Base-by-base conservation (phyloP, 768 basidiomycete genomes). In the Tricholoma furcatifolium region DNA sequence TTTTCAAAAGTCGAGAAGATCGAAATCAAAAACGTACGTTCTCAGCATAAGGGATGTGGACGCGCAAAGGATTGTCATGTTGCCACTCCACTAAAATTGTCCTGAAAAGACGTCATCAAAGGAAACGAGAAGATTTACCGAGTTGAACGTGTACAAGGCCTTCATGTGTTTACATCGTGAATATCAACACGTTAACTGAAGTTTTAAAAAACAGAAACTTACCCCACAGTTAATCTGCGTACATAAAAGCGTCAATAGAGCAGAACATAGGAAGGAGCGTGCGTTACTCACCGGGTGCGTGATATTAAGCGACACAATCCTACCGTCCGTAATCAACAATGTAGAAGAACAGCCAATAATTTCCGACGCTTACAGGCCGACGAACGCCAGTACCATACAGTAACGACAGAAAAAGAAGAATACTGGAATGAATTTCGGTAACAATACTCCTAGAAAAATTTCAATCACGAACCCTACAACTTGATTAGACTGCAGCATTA, bases 391-490 rank as follows among this genome's bases (percentile, higher is more conserved):
- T n/a, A 88, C 61, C 74, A 88, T 82, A 65, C 83, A 85, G 64
- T 88, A 88, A 54, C 87, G 81, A 63, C 81, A 84, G 21, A 85
- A 69, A 64, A 89, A 87, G 63, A 85, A 85, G 55, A 85, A 83
- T 21, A 80, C 85, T 73, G 43, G 2, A 20, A 34, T 40, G 4
- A 6, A 23, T 12, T 23, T 55, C 58, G 41, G 45, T 38, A 18
- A 15, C 40, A 11, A 43, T 40, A 43, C 21, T 12, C 47, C 38
- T 9, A 30, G 41, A 21, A 15, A 23, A 46, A 45, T 43, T 15
- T 17, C 44, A 41, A 10, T 27, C 17, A 60, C 57, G 53, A 50
- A 70, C 64, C 56, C 64, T 68, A 48, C 4, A 32, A 54, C 43
- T 24, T n/a, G 12, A 38, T 32, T 18, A 21, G 31, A 23, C 38